Evolutionary conservation across 2,329 filamentous ascomycete species (phyloP).

Genomic region (Stagonosporopsis rhizophila): DNA sequence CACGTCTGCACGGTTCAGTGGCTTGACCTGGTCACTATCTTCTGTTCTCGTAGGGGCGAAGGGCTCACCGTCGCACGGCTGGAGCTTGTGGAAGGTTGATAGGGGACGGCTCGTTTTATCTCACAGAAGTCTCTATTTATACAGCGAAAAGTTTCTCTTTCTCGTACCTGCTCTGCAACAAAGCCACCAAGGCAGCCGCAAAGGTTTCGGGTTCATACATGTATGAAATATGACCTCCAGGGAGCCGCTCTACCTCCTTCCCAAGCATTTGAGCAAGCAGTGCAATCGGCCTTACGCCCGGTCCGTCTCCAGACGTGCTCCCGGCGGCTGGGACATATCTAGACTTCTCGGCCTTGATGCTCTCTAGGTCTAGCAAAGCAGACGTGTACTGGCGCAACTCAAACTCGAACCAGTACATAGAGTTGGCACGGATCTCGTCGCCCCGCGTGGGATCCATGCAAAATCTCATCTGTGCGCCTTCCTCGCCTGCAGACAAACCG

Average conservation of each 20-base stretch:
- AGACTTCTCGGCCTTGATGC: not conserved
- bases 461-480: not conserved
- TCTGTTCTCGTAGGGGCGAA: not conserved
- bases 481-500: not conserved
- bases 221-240: not conserved
- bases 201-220: not conserved
- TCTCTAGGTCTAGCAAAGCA: not conserved
- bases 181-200: not conserved
- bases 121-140: too few relatives aligned
- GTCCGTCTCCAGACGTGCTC: not conserved
- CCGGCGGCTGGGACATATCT: not conserved
- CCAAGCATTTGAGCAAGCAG: not conserved
- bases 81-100: slow-evolving; percentile 24
- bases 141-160: too few relatives aligned
- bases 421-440: not conserved
- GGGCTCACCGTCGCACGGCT: slow-evolving; percentile 15
- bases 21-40: slow-evolving; percentile 15
- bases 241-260: not conserved
- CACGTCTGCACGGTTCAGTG: slow-evolving; percentile 17
- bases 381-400: not conserved
- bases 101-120: too few relatives aligned
- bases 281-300: not conserved
- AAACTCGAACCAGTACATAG: not conserved
- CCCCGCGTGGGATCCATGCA: not conserved
- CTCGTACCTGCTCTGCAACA: not conserved